These are phyloP conservation scores for Alternaria gaisen DNA, from an alignment of 2,329 filamentous ascomycete species.

Conservation along the genomic window DNA sequence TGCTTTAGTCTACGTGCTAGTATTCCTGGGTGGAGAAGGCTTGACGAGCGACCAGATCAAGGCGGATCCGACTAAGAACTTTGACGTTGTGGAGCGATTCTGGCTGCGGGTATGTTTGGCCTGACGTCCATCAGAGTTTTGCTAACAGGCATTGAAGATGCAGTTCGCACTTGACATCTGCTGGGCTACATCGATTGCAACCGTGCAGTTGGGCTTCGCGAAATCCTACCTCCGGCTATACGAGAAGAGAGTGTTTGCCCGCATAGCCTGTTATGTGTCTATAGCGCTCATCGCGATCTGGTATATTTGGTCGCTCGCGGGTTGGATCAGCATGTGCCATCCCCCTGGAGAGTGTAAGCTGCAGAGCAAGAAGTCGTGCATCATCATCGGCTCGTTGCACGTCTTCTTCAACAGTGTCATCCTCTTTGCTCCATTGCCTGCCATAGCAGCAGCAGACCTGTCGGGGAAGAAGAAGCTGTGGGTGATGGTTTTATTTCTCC, in stretches of 20 bases:
- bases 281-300: slow-evolving; percentile 23
- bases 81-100: slow-evolving; percentile 15
- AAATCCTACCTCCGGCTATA: slow-evolving; percentile 31
- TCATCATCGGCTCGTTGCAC: slow-evolving; percentile 31
- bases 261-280: slow-evolving; percentile 18
- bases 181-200: slow-evolving; percentile 31
- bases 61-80: slow-evolving; percentile 18
- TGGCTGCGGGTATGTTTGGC: slow-evolving; percentile 20
- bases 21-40: slow-evolving; percentile 30
- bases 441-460: slow-evolving; percentile 20
- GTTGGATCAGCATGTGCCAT: slow-evolving; percentile 31
- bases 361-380: slow-evolving; percentile 26
- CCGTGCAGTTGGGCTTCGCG: slow-evolving; percentile 29
- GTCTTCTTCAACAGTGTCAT: slow-evolving; percentile 28
- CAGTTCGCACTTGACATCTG: slow-evolving; percentile 33
- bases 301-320: slow-evolving; percentile 26
- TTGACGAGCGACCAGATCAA: slow-evolving; percentile 22
- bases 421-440: slow-evolving; percentile 23
- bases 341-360: slow-evolving; percentile 26
- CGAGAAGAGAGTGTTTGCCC: slow-evolving; percentile 15
- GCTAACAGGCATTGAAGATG: slow-evolving; percentile 19
- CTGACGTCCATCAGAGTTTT: background rate
- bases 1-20: slow-evolving; percentile 27
- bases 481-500: slow-evolving; percentile 18
- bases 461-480: slow-evolving; percentile 24